A percentile compares a stretch with the other conserved stretches of the same genome.
These are phyloP conservation scores for Yarrowia sp. DNA, from an alignment of 805 yeast genomes.

Conservation along the genomic window DNA sequence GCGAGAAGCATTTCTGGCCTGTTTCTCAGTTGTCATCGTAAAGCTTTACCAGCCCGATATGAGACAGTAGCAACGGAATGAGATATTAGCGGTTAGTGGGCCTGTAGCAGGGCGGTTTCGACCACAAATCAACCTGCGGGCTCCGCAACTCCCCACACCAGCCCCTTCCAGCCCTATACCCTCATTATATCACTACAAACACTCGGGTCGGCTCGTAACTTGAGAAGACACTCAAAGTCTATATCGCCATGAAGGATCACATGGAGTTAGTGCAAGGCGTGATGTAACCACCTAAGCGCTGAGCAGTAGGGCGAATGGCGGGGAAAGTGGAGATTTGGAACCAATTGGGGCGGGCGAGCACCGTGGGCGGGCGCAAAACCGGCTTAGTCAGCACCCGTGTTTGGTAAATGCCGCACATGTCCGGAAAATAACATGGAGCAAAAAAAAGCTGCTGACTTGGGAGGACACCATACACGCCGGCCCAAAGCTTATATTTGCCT, in stretches of 20 bases:
- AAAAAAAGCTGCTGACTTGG: conserved; percentile 33
- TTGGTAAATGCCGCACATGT: conserved; percentile 24
- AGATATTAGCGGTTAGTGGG: too few species aligned
- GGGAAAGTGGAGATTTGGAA: too few species aligned
- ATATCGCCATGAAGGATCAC: conserved; percentile 6
- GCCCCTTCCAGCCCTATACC: too few species aligned
- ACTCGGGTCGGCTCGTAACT: conserved; percentile 1
- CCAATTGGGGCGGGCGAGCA: background rate
- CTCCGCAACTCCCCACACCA: too few species aligned
- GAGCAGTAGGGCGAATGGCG: too few species aligned
- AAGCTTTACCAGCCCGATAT: conserved; percentile 29
- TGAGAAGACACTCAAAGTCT: background rate
- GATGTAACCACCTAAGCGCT: background rate
- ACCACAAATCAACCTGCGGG: too few species aligned
- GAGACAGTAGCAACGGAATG: conserved; percentile 19
- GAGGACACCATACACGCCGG: conserved; percentile 32
- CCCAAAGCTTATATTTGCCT: conserved; percentile 3
- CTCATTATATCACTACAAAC: conserved; percentile 1
- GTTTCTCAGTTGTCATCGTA: background rate
- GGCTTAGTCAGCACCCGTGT: background rate
- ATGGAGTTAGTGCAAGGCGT: conserved; percentile 32
- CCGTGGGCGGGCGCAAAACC: too few species aligned
- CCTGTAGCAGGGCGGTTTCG: too few species aligned
- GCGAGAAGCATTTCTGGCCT: too few species aligned
- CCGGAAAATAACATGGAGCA: conserved; percentile 33